A percentile compares a stretch with the other conserved stretches of the same genome.
Conservation (phyloP, 2,329 filamentous ascomycete genomes). For the Botryotinia globosa region DNA sequence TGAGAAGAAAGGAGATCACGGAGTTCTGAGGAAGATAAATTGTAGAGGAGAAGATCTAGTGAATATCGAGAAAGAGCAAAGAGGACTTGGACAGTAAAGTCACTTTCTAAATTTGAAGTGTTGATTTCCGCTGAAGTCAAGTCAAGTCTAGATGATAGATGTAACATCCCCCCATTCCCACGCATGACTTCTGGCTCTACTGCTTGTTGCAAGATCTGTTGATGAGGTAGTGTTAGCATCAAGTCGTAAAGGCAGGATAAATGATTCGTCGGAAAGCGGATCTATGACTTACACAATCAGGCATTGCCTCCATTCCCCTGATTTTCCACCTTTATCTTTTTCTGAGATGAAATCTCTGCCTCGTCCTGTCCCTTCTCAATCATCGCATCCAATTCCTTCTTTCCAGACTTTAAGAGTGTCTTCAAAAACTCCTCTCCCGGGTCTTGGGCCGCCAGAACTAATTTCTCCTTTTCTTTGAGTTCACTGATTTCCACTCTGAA, state of each 20-base stretch:
- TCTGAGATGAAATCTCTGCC: rapidly evolving
- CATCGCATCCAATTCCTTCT: rapidly evolving
- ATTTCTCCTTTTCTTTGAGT: too few relatives aligned
- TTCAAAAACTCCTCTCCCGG: not conserved
- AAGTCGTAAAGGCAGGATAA: too few relatives aligned
- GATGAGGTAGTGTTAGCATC: too few relatives aligned
- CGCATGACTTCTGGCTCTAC: not conserved
- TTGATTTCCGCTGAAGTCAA: not conserved
- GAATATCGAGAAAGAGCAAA: not conserved
- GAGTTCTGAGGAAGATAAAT: not conserved
- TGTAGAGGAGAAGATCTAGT: too few relatives aligned
- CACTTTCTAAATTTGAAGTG: not conserved
- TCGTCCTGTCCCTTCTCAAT: not conserved
- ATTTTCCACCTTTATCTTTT: not conserved
- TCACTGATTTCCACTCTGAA: too few relatives aligned
- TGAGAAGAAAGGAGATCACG: too few relatives aligned
- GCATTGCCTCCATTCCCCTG: too few relatives aligned
- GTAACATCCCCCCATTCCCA: not conserved
- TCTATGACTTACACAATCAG: not conserved
- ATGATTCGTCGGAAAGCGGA: too few relatives aligned
- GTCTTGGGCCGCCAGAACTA: too few relatives aligned
- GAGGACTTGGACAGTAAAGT: rapidly evolving
- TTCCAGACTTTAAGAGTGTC: not conserved
- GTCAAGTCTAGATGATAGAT: not conserved
- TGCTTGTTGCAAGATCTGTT: not conserved